These are phyloP conservation scores for Sporobolomyces roseus DNA, from an alignment of 768 basidiomycete genomes.

Conservation along the genomic window DNA sequence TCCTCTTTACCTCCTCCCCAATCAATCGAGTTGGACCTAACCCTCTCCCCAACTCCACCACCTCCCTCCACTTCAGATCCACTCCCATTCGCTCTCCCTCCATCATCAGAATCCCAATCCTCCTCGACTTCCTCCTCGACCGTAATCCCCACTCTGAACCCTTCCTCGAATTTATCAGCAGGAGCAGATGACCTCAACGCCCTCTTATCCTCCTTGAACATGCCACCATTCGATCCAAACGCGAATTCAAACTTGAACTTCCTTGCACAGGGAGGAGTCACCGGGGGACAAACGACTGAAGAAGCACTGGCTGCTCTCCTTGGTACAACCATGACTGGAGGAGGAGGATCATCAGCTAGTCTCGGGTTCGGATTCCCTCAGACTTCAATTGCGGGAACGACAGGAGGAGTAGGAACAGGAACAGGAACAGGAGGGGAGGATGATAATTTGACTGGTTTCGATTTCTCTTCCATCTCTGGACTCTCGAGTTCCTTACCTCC, in stretches of 20 bases:
- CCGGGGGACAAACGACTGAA: background rate
- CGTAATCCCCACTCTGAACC: background rate
- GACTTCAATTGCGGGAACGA: background rate
- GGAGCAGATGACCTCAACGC: too few species aligned
- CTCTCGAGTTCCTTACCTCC: too few species aligned
- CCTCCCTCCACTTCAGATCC: constrained; percentile 1
- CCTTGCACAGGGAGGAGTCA: background rate
- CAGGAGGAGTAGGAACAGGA: background rate
- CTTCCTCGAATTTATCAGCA: background rate
- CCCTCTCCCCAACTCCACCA: constrained; percentile 24
- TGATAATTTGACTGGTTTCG: too few species aligned
- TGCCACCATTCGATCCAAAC: too few species aligned
- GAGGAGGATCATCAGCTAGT: too few species aligned
- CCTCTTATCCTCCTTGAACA: too few species aligned
- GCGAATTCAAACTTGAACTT: background rate
- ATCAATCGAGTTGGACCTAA: constrained; percentile 18
- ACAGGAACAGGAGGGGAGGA: too few species aligned
- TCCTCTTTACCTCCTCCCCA: background rate
- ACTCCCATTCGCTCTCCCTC: background rate
- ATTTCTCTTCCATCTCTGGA: too few species aligned
- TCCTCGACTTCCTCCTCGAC: background rate
- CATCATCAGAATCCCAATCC: constrained; percentile 2
- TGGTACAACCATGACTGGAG: too few species aligned
- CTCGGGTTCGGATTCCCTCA: constrained; percentile 8
- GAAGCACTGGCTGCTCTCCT: background rate